A percentile compares a stretch with the other conserved stretches of the same genome.
These are phyloP conservation scores for Stephania cephalantha DNA, from an alignment of 164 flowering plant genomes.

Conservation along the genomic window DNA sequence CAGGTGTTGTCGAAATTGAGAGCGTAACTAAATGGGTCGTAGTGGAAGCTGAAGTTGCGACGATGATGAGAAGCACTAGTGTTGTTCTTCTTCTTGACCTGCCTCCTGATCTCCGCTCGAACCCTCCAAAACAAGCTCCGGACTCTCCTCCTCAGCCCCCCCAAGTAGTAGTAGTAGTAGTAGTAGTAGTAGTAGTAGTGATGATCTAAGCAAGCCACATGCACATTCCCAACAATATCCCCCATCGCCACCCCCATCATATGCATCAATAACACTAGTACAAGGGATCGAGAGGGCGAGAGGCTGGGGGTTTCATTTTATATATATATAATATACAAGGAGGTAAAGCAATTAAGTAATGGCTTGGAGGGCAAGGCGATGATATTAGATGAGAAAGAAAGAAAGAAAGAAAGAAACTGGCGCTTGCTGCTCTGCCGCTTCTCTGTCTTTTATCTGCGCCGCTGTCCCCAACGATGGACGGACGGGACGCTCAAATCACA, in stretches of 20 bases:
- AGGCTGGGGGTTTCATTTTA: too few species aligned
- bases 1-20: conserved; percentile 19
- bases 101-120: conserved; percentile 28
- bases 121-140: conserved; percentile 34
- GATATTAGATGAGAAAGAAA: neutral
- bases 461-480: neutral
- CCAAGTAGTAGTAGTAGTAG: too few species aligned
- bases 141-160: conserved; percentile 25
- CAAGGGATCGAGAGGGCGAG: too few species aligned
- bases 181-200: too few species aligned
- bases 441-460: neutral
- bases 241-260: too few species aligned
- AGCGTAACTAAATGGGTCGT: conserved; percentile 23
- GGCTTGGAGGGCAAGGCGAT: neutral
- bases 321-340: too few species aligned
- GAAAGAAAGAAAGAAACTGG: neutral
- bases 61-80: neutral
- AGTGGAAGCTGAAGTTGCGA: conserved; percentile 29
- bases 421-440: neutral
- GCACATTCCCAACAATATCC: neutral
- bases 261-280: too few species aligned
- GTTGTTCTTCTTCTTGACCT: conserved; percentile 7
- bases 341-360: neutral
- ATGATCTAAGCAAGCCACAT: neutral
- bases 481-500: neutral